Percentiles rank a stretch among this genome's conserved stretches.
These are phyloP conservation scores for Alternaria sp. DNA, from an alignment of 2,329 filamentous ascomycete species.

Conservation along the genomic window DNA sequence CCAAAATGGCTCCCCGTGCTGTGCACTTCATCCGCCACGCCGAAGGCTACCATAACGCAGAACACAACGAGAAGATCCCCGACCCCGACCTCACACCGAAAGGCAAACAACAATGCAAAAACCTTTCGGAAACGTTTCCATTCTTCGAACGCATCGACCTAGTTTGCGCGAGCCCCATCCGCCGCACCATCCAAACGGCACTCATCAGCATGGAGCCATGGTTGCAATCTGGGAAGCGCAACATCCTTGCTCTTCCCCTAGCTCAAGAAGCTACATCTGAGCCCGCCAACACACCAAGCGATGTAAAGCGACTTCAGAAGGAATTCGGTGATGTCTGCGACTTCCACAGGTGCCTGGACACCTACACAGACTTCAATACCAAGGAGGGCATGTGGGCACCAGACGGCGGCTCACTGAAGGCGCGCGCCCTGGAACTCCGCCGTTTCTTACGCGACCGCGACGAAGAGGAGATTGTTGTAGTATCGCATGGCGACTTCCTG, in stretches of 20 bases:
- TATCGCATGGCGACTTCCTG: constrained; percentile 81
- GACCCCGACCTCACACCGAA: constrained; percentile 78
- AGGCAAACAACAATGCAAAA: constrained; percentile 73
- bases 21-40: constrained; percentile 70
- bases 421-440: constrained; percentile 7
- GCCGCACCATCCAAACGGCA: constrained; percentile 79
- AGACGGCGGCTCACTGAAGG: not conserved
- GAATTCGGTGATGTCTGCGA: constrained; percentile 5
- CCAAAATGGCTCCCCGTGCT: constrained; percentile 18
- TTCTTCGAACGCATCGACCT: constrained; percentile 64
- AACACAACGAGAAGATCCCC: constrained; percentile 70
- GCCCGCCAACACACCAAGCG: constrained; percentile 15
- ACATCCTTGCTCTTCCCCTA: constrained; percentile 12
- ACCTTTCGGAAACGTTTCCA: constrained; percentile 69
- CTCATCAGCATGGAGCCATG: constrained; percentile 67
- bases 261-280: constrained; percentile 12
- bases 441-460: constrained; percentile 5
- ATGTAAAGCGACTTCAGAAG: not conserved
- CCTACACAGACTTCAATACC: constrained; percentile 2
- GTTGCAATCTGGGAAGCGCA: not conserved
- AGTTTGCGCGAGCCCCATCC: constrained; percentile 77
- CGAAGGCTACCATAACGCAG: constrained; percentile 74
- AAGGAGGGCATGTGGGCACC: constrained; percentile 9
- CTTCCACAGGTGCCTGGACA: constrained; percentile 5
- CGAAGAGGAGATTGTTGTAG: constrained; percentile 56